phyloP scores from a whole-genome alignment of 805 yeast species.

The Starmera amethionina region DNA sequence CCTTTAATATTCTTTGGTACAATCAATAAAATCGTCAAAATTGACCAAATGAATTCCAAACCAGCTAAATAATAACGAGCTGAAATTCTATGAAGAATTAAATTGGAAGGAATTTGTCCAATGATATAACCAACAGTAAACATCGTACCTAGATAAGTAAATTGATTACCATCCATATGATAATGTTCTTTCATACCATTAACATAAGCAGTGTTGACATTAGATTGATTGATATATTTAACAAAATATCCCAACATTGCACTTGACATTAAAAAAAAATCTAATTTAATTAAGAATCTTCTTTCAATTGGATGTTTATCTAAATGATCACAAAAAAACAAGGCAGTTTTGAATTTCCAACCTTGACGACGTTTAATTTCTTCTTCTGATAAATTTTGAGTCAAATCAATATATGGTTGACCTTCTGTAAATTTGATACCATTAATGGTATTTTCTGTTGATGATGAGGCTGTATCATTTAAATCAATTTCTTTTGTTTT shows the following conservation, averaged over 20 bases:
- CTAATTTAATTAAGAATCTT: conserved; percentile 21
- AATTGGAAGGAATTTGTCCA: conserved; percentile 35
- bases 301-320: conserved; percentile 26
- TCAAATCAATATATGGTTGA: conserved; percentile 1
- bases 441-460: background rate
- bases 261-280: conserved; percentile 26
- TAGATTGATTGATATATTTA: conserved; percentile 30
- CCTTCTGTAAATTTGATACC: background rate
- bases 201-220: conserved; percentile 32
- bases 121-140: conserved; percentile 39
- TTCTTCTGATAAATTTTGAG: background rate
- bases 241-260: conserved; percentile 33
- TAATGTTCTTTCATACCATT: conserved; percentile 35
- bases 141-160: conserved; percentile 29
- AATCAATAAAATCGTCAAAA: conserved; percentile 23
- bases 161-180: conserved; percentile 28
- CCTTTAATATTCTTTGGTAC: conserved; percentile 13
- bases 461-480: no score
- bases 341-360: background rate
- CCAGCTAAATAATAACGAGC: conserved; percentile 32
- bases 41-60: conserved; percentile 32
- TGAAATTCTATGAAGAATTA: conserved; percentile 26
- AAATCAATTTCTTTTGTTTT: no score
- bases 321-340: conserved; percentile 14
- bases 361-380: background rate